phyloP scores from a whole-genome alignment of 768 basidiomycete species.

The Daedalea quercina region DNA sequence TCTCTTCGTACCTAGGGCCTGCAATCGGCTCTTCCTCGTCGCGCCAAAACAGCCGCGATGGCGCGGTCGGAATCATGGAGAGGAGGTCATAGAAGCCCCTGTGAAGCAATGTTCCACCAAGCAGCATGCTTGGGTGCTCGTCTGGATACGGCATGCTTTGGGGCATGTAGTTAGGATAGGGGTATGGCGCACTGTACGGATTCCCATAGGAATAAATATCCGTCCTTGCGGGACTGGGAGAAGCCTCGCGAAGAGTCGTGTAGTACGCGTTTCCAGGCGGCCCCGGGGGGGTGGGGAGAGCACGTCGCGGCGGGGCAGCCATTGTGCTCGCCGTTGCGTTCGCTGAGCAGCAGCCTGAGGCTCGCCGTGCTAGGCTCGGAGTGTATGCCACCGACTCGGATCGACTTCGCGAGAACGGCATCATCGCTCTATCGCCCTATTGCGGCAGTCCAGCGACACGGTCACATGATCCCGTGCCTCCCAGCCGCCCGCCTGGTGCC shows the following conservation, averaged over 20 bases:
- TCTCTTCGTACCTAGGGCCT: slow-evolving; percentile 66
- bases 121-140: slow-evolving; percentile 40
- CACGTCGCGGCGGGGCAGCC: slow-evolving; percentile 21
- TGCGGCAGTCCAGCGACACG: neutral
- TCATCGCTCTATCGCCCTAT: neutral
- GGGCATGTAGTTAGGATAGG: slow-evolving; percentile 24
- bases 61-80: slow-evolving; percentile 65
- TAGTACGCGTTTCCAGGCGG: neutral
- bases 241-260: slow-evolving; percentile 1
- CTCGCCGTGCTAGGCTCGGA: neutral
- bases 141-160: slow-evolving; percentile 27
- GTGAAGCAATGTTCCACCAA: slow-evolving; percentile 71
- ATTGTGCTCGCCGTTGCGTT: slow-evolving; percentile 9
- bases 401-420: neutral
- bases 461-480: neutral
- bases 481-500: too few species aligned
- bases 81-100: slow-evolving; percentile 88
- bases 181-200: slow-evolving; percentile 27
- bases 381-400: too few species aligned
- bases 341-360: neutral
- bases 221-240: slow-evolving; percentile 5
- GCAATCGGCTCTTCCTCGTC: slow-evolving; percentile 39
- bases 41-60: slow-evolving; percentile 54
- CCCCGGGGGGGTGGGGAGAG: slow-evolving; percentile 26
- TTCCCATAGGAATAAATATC: slow-evolving; percentile 18